Conservation (phyloP, 352 stramenopile species). For the Pythium phragmiticola region DNA sequence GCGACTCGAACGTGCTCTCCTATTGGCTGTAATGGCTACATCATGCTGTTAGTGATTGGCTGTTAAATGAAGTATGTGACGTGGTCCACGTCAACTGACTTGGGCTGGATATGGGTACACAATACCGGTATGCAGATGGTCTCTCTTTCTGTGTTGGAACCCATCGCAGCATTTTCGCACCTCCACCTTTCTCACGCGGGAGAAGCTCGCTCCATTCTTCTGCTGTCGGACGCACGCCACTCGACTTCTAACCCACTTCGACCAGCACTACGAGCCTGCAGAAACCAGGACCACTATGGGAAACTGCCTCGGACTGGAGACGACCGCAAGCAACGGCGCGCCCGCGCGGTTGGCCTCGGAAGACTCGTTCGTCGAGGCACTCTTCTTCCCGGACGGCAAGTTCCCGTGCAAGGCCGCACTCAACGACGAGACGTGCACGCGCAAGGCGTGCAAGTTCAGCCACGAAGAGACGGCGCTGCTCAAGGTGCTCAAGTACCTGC, state of each 20-base stretch:
- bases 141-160: constrained; percentile 14
- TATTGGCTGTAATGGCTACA: constrained; percentile 3
- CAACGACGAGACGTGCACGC: constrained; percentile 45
- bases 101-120: constrained; percentile 2
- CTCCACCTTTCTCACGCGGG: neutral
- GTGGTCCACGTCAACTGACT: constrained; percentile 11
- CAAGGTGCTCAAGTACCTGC: constrained; percentile 49
- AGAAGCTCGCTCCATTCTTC: neutral
- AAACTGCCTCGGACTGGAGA: constrained; percentile 49
- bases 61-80: neutral
- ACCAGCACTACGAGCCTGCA: neutral
- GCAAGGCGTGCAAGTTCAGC: constrained; percentile 65
- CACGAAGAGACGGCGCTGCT: constrained; percentile 63
- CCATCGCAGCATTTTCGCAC: constrained; percentile 14
- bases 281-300: constrained; percentile 35
- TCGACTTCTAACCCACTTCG: neutral
- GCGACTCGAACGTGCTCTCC: neutral
- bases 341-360: constrained; percentile 11
- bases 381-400: constrained; percentile 68
- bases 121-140: constrained; percentile 14
- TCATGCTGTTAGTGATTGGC: neutral
- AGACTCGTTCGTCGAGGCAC: constrained; percentile 68
- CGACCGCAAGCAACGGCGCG: constrained; percentile 2
- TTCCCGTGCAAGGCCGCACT: constrained; percentile 65
- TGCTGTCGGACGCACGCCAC: neutral